Evolutionary conservation across 331 rosid genomes (phyloP).

Genomic region (Cucumis variabilis): DNA sequence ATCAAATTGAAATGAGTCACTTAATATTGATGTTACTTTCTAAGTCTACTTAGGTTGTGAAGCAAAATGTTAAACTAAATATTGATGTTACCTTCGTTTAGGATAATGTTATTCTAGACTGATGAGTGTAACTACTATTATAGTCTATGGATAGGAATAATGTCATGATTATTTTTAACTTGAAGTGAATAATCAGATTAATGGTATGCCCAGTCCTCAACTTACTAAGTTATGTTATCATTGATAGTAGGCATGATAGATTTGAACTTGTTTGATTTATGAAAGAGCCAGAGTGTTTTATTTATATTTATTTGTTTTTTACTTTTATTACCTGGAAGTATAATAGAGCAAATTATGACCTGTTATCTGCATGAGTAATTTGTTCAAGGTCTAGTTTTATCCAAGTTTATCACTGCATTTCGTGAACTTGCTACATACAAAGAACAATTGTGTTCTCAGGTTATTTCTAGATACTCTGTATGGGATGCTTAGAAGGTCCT

Average conservation of each 20-base stretch:
- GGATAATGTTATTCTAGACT: no score
- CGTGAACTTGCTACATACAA: conserved; percentile 90
- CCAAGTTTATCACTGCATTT: conserved; percentile 74
- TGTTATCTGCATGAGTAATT: conserved; percentile 34
- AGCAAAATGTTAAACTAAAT: no score
- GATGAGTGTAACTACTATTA: no score
- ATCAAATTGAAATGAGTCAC: no score
- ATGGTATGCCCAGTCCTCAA: no score
- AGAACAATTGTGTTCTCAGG: conserved; percentile 97
- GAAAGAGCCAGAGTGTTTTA: conserved; percentile 2
- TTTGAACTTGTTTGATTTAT: not conserved
- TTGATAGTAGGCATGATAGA: not conserved
- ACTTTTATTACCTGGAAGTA: not conserved
- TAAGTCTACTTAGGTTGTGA: no score
- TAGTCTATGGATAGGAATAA: no score
- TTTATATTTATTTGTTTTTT: not conserved
- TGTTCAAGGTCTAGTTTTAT: conserved; percentile 87
- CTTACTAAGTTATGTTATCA: no score
- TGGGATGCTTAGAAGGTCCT: not conserved
- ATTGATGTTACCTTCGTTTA: no score
- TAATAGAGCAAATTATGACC: conserved; percentile 32
- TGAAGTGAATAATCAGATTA: no score
- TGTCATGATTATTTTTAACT: no score
- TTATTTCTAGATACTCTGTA: conserved; percentile 40
- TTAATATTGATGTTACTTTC: no score